These are phyloP conservation scores for Plasmodium knowlesi DNA, from an alignment of 169 alveolate species.

Conservation along the genomic window DNA sequence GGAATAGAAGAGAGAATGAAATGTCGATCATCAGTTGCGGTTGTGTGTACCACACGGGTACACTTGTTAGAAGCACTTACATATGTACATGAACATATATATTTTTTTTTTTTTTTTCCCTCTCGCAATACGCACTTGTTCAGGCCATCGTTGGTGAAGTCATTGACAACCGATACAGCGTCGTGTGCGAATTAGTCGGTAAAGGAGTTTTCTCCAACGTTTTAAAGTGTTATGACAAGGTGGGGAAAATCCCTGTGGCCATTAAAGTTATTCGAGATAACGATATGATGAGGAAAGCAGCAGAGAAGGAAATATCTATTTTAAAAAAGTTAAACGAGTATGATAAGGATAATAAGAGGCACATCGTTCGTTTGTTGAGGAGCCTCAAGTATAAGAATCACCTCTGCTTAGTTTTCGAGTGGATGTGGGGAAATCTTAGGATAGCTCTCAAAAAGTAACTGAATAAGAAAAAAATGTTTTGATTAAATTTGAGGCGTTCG, in stretches of 20 bases:
- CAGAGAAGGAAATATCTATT: constrained; percentile 92
- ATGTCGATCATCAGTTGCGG: neutral
- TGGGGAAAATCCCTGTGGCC: constrained; percentile 83
- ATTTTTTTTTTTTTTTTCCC: neutral
- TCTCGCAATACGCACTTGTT: neutral
- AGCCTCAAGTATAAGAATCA: constrained; percentile 90
- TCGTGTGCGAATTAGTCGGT: constrained; percentile 88
- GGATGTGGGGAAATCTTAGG: constrained; percentile 93
- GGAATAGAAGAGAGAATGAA: neutral
- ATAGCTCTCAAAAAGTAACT: constrained; percentile 85
- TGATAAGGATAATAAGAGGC: constrained; percentile 87
- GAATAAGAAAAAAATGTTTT: neutral
- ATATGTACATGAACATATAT: neutral
- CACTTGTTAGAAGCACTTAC: neutral
- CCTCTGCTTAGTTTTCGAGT: constrained; percentile 91
- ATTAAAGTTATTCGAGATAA: constrained; percentile 89
- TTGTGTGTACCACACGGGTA: neutral
- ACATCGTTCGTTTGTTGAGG: constrained; percentile 87
- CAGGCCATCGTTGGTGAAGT: constrained; percentile 91
- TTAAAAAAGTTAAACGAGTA: constrained; percentile 84
- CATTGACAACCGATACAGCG: constrained; percentile 87
- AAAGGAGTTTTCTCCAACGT: constrained; percentile 93
- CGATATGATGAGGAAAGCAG: constrained; percentile 93
- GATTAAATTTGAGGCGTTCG: neutral
- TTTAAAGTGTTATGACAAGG: constrained; percentile 84